These are phyloP conservation scores for Citrus trifoliata DNA, from an alignment of 345 rosid species.

Conservation along the genomic window DNA sequence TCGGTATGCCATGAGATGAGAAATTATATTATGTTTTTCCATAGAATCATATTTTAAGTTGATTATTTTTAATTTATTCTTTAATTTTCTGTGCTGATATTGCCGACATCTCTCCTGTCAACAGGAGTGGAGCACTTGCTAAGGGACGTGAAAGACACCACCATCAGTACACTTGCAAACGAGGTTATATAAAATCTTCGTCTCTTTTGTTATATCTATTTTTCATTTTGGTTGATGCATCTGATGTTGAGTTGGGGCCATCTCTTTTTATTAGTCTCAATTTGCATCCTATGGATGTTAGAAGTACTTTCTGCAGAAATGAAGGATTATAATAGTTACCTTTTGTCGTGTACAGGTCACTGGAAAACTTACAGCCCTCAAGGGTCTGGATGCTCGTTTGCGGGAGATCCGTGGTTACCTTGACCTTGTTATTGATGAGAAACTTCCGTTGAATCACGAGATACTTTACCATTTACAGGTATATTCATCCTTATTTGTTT, in stretches of 20 bases:
- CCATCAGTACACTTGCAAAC: slow-evolving; percentile 68
- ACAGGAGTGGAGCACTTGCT: slow-evolving; percentile 68
- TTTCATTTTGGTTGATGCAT: slow-evolving; percentile 1
- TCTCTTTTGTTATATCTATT: neutral
- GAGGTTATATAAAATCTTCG: slow-evolving; percentile 34
- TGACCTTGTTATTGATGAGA: slow-evolving; percentile 56
- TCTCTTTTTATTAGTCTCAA: neutral
- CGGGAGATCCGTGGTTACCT: slow-evolving; percentile 55
- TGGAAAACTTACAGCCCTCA: slow-evolving; percentile 61
- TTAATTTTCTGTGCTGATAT: neutral
- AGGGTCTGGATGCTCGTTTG: slow-evolving; percentile 60
- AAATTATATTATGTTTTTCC: neutral
- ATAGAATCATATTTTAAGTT: neutral
- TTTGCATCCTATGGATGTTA: neutral
- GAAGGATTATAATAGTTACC: neutral
- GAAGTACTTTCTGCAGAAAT: neutral
- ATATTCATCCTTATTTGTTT: neutral
- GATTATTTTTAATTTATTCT: neutral
- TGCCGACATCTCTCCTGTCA: neutral
- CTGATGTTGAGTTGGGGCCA: neutral
- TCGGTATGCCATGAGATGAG: slow-evolving; percentile 40
- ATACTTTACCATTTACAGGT: slow-evolving; percentile 71
- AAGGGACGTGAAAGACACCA: slow-evolving; percentile 69
- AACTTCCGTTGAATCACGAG: slow-evolving; percentile 66
- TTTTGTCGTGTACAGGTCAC: slow-evolving; percentile 39